A percentile compares a stretch with the other conserved stretches of the same genome.
phyloP scores from a whole-genome alignment of 306 rosid species.

The Lupinus albus region DNA sequence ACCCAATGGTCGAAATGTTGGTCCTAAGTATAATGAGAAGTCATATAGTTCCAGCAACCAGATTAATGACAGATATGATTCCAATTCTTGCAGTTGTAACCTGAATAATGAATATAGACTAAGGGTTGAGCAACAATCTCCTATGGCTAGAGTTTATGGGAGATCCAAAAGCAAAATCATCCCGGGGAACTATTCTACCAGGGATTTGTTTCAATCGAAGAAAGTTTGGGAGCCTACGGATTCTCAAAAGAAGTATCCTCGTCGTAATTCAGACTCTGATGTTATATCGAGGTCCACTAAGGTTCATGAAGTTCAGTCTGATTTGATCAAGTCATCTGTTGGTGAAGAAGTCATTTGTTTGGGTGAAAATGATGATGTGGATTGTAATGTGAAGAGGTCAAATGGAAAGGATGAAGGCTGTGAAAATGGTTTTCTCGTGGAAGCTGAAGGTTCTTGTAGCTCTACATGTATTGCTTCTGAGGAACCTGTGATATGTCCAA shows the following conservation, averaged over 20 bases:
- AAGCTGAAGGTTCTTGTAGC: conserved; percentile 50
- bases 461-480: conserved; percentile 48
- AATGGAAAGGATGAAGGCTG: conserved; percentile 52
- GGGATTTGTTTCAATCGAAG: conserved; percentile 70
- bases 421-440: conserved; percentile 48
- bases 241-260: conserved; percentile 70
- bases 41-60: conserved; percentile 61
- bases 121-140: conserved; percentile 59
- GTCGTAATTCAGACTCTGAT: conserved; percentile 75
- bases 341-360: conserved; percentile 51
- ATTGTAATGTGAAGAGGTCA: conserved; percentile 55
- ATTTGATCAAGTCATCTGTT: conserved; percentile 53
- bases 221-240: conserved; percentile 95
- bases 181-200: conserved; percentile 55
- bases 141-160: conserved; percentile 57
- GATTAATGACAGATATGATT: conserved; percentile 65
- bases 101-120: conserved; percentile 64
- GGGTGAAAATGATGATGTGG: conserved; percentile 49
- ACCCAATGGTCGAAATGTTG: conserved; percentile 66
- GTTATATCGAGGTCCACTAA: conserved; percentile 56
- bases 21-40: conserved; percentile 71
- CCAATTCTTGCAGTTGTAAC: conserved; percentile 77
- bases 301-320: conserved; percentile 53
- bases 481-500: conserved; percentile 47
- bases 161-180: conserved; percentile 69